Evolutionary conservation across 805 yeast genomes (phyloP), one percentile per base, ranked within the genome.

Genomic region (Pichia occidentalis): DNA sequence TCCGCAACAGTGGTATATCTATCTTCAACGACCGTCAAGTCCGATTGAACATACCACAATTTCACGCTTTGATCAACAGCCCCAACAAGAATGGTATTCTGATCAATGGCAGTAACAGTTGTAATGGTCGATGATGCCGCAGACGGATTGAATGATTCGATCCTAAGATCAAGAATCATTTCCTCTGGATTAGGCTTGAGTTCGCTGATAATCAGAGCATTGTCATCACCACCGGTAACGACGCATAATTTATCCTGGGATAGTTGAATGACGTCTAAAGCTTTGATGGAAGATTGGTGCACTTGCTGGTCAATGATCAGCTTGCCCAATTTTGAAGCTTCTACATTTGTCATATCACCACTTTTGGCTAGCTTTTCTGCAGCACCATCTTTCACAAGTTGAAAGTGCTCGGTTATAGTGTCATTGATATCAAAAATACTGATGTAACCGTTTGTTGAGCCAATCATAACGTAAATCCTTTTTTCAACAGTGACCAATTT

Each of bases 41-140:
- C 38, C 26, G 63, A 57, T n/a, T 51, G 53, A 5, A 65, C 44
- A 4, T 57, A 43, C 97, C 97, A 88, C 5, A 70, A 35, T 37
- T 81, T 67, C 0, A 85, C 64, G 4, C 76, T 66, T 57, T 92
- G 98, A 51, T 92, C 98, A 4, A 86, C 95, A 0, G 95, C 80
- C 0, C 83, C 74, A 1, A 82, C 81, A 7, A 80, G 43, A 8
- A 77, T 54, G n/a, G 30, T 45, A 7, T 44, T 52, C 4, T 34
- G 30, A n/a, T 59, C 52, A 4, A 68, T 44, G 3, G 55, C 26
- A 1, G 66, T 58, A 2, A 86, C 62, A 0, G 84, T 73, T 0
- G 97, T 86, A 25, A 90, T 77, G 0, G 97, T 84, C 0, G 96
- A 81, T 0, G 96, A 75, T 3, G 95, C 96, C 0, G 95, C 96